Evolutionary conservation across 148 eudicot species (phyloP).

Genomic region (Persicaria maculosa): DNA sequence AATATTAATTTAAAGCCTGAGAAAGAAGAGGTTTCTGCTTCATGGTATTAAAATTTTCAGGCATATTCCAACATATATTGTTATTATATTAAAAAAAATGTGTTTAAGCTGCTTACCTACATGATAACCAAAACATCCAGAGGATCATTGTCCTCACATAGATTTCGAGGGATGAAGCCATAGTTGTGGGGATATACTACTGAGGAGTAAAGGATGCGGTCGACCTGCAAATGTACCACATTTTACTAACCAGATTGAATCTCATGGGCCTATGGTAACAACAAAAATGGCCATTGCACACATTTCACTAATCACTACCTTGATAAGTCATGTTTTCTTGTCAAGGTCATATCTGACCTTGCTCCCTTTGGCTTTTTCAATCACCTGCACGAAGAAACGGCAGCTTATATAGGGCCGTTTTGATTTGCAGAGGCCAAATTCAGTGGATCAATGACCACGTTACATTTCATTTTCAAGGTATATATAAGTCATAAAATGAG

Average conservation of each 20-base stretch:
- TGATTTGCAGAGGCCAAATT: not conserved
- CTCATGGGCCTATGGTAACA: not conserved
- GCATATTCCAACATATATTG: no score
- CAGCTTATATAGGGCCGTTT: not conserved
- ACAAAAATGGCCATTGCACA: not conserved
- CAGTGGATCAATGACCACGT: not conserved
- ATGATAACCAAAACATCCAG: no score
- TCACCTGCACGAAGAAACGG: slow-evolving; percentile 37
- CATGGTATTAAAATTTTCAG: not conserved
- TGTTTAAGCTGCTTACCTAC: slow-evolving; percentile 44
- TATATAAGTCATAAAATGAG: no score
- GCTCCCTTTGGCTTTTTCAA: slow-evolving; percentile 72
- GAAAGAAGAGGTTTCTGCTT: not conserved
- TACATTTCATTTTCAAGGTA: not conserved
- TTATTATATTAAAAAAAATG: no score
- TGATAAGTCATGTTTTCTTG: slow-evolving; percentile 73
- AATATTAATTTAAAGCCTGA: not conserved
- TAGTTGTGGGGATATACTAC: slow-evolving; percentile 77
- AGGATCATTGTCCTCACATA: no score
- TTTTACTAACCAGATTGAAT: not conserved
- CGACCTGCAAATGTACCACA: slow-evolving; percentile 44
- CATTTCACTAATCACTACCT: slow-evolving; percentile 40
- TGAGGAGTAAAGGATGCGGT: slow-evolving; percentile 73
- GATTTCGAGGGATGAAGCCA: no score
- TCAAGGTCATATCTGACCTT: slow-evolving; percentile 82